phyloP scores from a whole-genome alignment of 164 flowering plant species.

The Aristolochia contorta region DNA sequence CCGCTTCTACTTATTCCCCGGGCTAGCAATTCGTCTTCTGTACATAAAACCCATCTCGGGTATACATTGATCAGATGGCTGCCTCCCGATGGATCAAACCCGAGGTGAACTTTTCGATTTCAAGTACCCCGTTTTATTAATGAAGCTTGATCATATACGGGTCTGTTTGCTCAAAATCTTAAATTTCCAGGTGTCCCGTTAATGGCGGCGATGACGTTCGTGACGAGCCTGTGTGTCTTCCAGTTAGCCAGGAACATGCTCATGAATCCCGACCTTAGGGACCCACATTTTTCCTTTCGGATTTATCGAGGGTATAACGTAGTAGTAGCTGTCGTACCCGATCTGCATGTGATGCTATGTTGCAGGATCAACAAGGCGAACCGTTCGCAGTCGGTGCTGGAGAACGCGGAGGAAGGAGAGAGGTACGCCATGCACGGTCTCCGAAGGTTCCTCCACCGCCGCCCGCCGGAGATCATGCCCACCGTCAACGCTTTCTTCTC shows the following conservation, averaged over 20 bases:
- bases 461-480: constrained; percentile 75
- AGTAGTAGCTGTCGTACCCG: too few relatives aligned
- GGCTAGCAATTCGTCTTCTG: too few relatives aligned
- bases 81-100: too few relatives aligned
- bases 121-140: too few relatives aligned
- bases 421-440: constrained; percentile 58
- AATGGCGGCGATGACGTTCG: constrained; percentile 68
- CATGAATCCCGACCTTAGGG: constrained; percentile 82
- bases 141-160: too few relatives aligned
- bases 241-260: constrained; percentile 57
- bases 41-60: too few relatives aligned
- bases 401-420: constrained; percentile 74
- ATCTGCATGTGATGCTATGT: background rate
- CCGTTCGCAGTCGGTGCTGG: constrained; percentile 44
- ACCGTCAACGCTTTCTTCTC: constrained; percentile 61
- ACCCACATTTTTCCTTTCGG: background rate
- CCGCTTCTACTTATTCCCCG: too few relatives aligned
- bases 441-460: constrained; percentile 64
- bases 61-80: too few relatives aligned
- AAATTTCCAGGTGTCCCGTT: constrained; percentile 52
- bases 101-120: too few relatives aligned
- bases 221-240: constrained; percentile 47
- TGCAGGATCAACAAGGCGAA: constrained; percentile 51
- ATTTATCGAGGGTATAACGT: too few relatives aligned
- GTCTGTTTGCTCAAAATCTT: too few relatives aligned